Evolutionary conservation across 176 grass and related monocot species (phyloP).

Genomic region (Secale cereale): DNA sequence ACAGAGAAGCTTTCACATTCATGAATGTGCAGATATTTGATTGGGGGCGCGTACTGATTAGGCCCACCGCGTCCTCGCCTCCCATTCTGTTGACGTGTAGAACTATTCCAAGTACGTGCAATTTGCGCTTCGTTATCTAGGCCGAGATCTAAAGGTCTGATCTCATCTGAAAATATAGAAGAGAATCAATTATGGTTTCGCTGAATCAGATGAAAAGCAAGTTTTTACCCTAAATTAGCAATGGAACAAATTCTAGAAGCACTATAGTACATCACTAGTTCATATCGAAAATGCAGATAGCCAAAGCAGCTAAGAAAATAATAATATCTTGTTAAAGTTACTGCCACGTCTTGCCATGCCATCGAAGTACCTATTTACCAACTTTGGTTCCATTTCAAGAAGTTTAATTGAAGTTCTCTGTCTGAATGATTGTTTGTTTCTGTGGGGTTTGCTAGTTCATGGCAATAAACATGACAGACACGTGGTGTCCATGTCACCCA

Average conservation of each 20-base stretch:
- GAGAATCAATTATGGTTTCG: slow-evolving; percentile 12
- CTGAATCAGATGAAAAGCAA: slow-evolving; percentile 9
- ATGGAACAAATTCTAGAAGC: neutral
- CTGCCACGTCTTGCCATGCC: neutral
- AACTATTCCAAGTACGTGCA: slow-evolving; percentile 64
- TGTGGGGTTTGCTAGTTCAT: neutral
- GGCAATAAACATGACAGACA: neutral
- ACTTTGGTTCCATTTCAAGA: neutral
- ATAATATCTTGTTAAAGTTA: neutral
- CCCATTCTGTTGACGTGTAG: slow-evolving; percentile 55
- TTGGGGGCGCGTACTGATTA: slow-evolving; percentile 52
- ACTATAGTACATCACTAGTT: neutral
- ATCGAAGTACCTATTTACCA: neutral
- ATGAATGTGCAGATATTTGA: slow-evolving; percentile 94
- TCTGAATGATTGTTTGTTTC: neutral
- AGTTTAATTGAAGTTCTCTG: neutral
- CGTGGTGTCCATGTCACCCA: neutral
- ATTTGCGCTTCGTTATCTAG: slow-evolving; percentile 85
- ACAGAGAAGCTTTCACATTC: slow-evolving; percentile 94
- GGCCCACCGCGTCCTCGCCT: slow-evolving; percentile 67
- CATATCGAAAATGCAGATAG: neutral
- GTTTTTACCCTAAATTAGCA: neutral
- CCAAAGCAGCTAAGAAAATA: neutral
- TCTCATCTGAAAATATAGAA: slow-evolving; percentile 63
- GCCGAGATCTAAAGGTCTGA: slow-evolving; percentile 81